A percentile compares a stretch with the other conserved stretches of the same genome.
Conservation (phyloP, 805 yeast genomes). For the Candida bentonensis region DNA sequence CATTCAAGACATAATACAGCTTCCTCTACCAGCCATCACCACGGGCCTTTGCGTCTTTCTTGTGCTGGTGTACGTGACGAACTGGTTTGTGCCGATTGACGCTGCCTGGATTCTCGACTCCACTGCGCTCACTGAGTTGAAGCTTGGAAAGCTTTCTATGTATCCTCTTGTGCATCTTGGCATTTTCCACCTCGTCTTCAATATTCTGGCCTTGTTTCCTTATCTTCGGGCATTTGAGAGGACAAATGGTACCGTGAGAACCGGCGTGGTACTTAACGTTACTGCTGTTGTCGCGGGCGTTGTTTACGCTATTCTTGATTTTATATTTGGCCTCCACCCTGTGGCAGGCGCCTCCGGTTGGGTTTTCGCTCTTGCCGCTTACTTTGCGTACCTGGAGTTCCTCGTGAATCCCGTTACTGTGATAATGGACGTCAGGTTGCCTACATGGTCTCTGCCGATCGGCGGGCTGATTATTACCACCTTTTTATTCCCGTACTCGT, state of each 20-base stretch:
- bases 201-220: conserved; percentile 40
- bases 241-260: conserved; percentile 68
- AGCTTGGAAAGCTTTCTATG: conserved; percentile 45
- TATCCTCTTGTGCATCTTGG: conserved; percentile 61
- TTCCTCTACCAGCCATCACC: conserved; percentile 45
- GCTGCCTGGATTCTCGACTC: conserved; percentile 40
- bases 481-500: conserved; percentile 47
- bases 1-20: background rate
- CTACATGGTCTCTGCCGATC: conserved; percentile 49
- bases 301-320: conserved; percentile 33
- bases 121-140: conserved; percentile 33
- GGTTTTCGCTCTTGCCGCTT: conserved; percentile 54
- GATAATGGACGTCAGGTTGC: conserved; percentile 29
- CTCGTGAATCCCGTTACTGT: conserved; percentile 14
- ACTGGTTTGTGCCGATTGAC: conserved; percentile 18
- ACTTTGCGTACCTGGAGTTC: conserved; percentile 38
- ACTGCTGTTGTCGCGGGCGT: conserved; percentile 58
- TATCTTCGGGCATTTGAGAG: conserved; percentile 55
- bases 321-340: conserved; percentile 34
- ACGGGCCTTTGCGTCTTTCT: conserved; percentile 48
- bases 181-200: conserved; percentile 46
- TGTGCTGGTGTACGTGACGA: conserved; percentile 28
- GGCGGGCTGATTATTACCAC: conserved; percentile 34
- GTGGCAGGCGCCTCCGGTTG: conserved; percentile 60
- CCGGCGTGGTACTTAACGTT: conserved; percentile 66